A percentile compares a stretch with the other conserved stretches of the same genome.
Conservation (phyloP, 306 rosid genomes). For the Castanea sativa region DNA sequence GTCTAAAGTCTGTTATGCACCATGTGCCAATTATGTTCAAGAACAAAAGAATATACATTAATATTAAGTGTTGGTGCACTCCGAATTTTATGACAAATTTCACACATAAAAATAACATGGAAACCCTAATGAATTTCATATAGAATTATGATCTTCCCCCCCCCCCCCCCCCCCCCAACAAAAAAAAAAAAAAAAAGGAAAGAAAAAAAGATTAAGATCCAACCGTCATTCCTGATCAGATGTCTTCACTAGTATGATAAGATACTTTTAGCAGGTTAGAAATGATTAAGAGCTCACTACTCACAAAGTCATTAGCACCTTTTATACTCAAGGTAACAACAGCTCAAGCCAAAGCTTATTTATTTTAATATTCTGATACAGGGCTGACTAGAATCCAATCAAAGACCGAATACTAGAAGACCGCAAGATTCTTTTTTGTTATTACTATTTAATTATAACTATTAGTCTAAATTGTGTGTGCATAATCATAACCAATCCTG, state of each 20-base stretch:
- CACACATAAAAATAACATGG: no score
- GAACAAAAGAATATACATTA: slow-evolving; percentile 19
- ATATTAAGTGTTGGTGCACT: slow-evolving; percentile 12
- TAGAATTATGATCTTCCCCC: background rate
- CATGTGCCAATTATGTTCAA: slow-evolving; percentile 94
- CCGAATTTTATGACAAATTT: background rate
- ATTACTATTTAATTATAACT: no score
- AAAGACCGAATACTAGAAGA: background rate
- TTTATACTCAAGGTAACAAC: slow-evolving; percentile 88
- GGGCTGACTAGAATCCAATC: slow-evolving; percentile 50
- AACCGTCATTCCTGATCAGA: background rate
- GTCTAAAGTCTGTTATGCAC: slow-evolving; percentile 81
- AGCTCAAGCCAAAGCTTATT: slow-evolving; percentile 79
- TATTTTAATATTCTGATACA: slow-evolving; percentile 78
- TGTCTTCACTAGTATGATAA: slow-evolving; percentile 8
- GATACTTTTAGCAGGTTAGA: no score
- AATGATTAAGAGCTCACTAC: slow-evolving; percentile 27
- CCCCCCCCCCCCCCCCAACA: background rate
- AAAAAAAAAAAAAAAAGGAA: no score
- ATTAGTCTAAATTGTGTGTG: no score
- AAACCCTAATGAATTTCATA: no score
- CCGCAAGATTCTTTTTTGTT: no score
- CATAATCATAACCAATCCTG: no score
- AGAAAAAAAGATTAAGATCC: no score
- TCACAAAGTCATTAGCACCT: slow-evolving; percentile 86